These are phyloP conservation scores for Tetracentron sinense DNA, from an alignment of 164 flowering plant genomes.

Conservation along the genomic window DNA sequence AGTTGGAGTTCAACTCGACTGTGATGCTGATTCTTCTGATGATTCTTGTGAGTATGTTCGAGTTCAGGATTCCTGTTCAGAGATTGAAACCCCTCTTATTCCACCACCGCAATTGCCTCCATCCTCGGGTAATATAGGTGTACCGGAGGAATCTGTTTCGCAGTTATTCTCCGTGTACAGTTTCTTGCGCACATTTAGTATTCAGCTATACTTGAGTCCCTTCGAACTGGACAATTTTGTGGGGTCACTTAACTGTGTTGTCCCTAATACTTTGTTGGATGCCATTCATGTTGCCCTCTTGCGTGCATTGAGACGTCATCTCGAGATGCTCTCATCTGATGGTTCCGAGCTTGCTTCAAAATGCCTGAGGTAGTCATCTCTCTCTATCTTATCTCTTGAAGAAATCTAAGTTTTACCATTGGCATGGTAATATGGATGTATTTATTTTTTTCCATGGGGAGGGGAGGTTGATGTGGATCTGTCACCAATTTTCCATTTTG, in stretches of 20 bases:
- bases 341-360: slow-evolving; percentile 63
- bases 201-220: slow-evolving; percentile 63
- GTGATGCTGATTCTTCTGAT: slow-evolving; percentile 48
- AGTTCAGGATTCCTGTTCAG: slow-evolving; percentile 24
- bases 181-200: slow-evolving; percentile 78
- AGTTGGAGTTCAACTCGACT: slow-evolving; percentile 30
- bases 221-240: slow-evolving; percentile 89
- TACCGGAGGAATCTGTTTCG: slow-evolving; percentile 73
- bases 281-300: slow-evolving; percentile 72
- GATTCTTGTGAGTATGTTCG: slow-evolving; percentile 47
- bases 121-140: slow-evolving; percentile 73
- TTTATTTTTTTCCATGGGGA: background rate
- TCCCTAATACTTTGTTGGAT: slow-evolving; percentile 69
- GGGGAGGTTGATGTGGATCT: too few relatives aligned
- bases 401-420: too few relatives aligned
- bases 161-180: slow-evolving; percentile 75
- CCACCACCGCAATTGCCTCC: slow-evolving; percentile 59
- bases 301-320: slow-evolving; percentile 57
- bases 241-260: slow-evolving; percentile 61
- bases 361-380: slow-evolving; percentile 93
- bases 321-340: slow-evolving; percentile 56
- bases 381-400: too few relatives aligned
- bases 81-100: slow-evolving; percentile 25
- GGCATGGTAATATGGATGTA: too few relatives aligned
- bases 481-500: background rate